Evolutionary conservation across 805 yeast genomes (phyloP).

Genomic region (Lipomyces chichibuensis): DNA sequence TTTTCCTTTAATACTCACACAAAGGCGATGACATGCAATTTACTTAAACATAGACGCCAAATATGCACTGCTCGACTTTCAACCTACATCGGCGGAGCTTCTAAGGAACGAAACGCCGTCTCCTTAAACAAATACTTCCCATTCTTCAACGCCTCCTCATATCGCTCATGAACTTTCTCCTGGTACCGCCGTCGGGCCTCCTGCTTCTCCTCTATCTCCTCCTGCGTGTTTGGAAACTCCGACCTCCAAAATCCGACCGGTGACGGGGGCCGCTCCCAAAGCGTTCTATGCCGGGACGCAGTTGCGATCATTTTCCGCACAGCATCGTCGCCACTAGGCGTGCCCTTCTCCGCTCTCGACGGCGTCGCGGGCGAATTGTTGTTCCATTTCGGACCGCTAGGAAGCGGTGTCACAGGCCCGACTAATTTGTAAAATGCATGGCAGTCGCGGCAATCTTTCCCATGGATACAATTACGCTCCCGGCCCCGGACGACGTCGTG

Average conservation of each 20-base stretch:
- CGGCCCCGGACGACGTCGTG: slow-evolving; percentile 46
- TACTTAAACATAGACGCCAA: not conserved
- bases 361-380: slow-evolving; percentile 20
- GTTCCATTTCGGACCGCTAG: slow-evolving; percentile 43
- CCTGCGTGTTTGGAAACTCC: slow-evolving; percentile 64
- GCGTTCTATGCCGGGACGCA: slow-evolving; percentile 39
- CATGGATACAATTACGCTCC: slow-evolving; percentile 44
- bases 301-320: slow-evolving; percentile 20
- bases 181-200: slow-evolving; percentile 45
- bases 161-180: slow-evolving; percentile 50
- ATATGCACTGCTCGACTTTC: not conserved
- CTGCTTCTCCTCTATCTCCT: slow-evolving; percentile 47
- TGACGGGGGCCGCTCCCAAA: slow-evolving; percentile 48
- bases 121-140: slow-evolving; percentile 53
- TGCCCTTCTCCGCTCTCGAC: not conserved
- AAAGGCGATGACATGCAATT: not conserved
- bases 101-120: slow-evolving; percentile 17
- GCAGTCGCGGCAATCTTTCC: slow-evolving; percentile 46
- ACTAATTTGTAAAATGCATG: slow-evolving; percentile 43
- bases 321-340: not conserved
- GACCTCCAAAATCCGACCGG: slow-evolving; percentile 65
- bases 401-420: slow-evolving; percentile 38
- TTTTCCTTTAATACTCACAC: not conserved
- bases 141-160: slow-evolving; percentile 50
- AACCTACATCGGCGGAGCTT: not conserved